Percentiles rank a stretch among this genome's conserved stretches.
These are phyloP conservation scores for Lasiosphaeria hispida DNA, from an alignment of 495 filamentous ascomycete genomes.

Conservation along the genomic window DNA sequence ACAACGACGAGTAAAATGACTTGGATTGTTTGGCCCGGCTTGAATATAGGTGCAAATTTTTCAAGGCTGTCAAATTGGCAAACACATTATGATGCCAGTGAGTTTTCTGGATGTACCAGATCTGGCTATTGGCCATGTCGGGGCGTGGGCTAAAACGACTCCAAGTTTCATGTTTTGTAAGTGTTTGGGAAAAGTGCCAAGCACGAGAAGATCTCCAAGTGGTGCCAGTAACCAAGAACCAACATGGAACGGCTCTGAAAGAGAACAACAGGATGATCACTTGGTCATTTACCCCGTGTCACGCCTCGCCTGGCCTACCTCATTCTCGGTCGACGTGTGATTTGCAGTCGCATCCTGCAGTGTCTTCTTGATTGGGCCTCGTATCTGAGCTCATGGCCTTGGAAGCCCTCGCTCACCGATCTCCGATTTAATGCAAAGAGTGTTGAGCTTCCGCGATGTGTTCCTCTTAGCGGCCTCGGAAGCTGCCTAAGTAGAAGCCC, in stretches of 20 bases:
- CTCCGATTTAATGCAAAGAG: slow-evolving; percentile 1
- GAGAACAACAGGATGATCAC: neutral
- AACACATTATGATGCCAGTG: no score
- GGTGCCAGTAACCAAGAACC: neutral
- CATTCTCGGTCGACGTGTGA: no score
- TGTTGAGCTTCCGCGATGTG: no score
- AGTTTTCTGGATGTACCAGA: neutral
- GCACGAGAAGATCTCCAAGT: neutral
- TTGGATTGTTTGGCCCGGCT: no score
- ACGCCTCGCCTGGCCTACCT: no score
- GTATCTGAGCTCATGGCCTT: slow-evolving; percentile 6
- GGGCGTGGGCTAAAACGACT: neutral
- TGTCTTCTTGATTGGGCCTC: slow-evolving; percentile 1
- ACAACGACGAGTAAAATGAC: no score
- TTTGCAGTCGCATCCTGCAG: neutral
- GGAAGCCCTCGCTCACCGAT: neutral
- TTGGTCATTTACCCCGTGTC: no score
- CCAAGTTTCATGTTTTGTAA: neutral
- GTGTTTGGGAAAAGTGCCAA: slow-evolving; percentile 2
- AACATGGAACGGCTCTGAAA: neutral
- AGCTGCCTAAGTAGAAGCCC: no score
- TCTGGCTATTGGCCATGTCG: neutral
- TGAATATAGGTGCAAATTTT: no score
- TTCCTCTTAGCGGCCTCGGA: no score
- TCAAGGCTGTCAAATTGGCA: no score